Evolutionary conservation across 164 flowering plant species (phyloP), one percentile per base, ranked within the genome.

Genomic region (Malania oleifera): DNA sequence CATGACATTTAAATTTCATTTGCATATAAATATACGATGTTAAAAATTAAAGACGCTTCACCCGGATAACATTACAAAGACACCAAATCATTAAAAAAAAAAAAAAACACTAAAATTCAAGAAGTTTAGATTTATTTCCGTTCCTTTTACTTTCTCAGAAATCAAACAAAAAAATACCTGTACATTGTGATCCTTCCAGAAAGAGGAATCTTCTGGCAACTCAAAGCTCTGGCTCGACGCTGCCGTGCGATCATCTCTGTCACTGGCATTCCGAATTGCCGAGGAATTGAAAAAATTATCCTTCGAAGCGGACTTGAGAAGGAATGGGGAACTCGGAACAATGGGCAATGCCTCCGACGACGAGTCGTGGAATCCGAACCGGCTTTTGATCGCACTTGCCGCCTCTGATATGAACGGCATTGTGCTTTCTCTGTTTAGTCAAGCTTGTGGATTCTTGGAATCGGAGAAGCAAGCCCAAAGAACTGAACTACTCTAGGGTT

Each of bases 181-280:
- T 18, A 92, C 93, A 67, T 87, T 92, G 57, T 83, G 93, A 44
- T 92, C 96, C 40, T 86, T 85, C 96, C 96, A 87, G 57, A 89
- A 92, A 2, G 83, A 73, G 0, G 96, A 91, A 67, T 87, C 98
- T 43, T 85, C 96, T n/a, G 41, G 34, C 65, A 92, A 66, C 41
- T 92, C 96, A 53, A 89, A 92, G 67, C 82, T 76, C 67, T 75
- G 87, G 56, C 15, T 59, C 17, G 66, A 35, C 22, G 74, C 52
- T 6, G 47, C 57, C 35, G 24, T 69, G 22, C 19, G 43, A 20
- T 64, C 74, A 0, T 72, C 80, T 39, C 39, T 49, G 20, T 77
- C 78, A n/a, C 62, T 57, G 17, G 51, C 48, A 26, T 58, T 75
- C 26, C 70, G 72, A 19, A 71, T 18, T 9, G 67, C 65, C 22